These are phyloP conservation scores for Fusarium brachygibbosum DNA, from an alignment of 2,329 filamentous ascomycete species.

Conservation along the genomic window DNA sequence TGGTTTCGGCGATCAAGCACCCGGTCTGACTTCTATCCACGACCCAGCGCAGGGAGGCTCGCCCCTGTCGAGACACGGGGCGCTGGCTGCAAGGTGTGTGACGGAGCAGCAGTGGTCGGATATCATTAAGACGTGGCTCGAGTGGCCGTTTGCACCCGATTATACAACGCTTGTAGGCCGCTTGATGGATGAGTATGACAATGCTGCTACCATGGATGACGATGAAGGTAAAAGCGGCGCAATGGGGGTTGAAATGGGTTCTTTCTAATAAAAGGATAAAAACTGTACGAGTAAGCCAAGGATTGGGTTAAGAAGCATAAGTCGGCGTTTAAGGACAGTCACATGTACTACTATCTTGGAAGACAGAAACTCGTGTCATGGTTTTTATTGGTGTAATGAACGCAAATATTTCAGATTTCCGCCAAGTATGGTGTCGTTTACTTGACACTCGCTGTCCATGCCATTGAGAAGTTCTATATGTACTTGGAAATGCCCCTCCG, in stretches of 20 bases:
- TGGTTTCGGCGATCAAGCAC: slow-evolving; percentile 68
- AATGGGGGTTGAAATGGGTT: slow-evolving; percentile 23
- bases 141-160: slow-evolving; percentile 74
- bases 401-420: slow-evolving; percentile 20
- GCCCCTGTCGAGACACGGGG: slow-evolving; percentile 55
- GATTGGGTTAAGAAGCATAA: slow-evolving; percentile 4
- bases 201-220: slow-evolving; percentile 24
- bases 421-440: slow-evolving; percentile 16
- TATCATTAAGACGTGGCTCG: slow-evolving; percentile 70
- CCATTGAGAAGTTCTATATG: slow-evolving; percentile 37
- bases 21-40: slow-evolving; percentile 62
- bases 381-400: slow-evolving; percentile 36
- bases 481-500: slow-evolving; percentile 17
- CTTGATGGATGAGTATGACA: slow-evolving; percentile 50
- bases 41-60: slow-evolving; percentile 65
- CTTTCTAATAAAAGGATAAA: background rate
- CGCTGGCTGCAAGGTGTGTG: slow-evolving; percentile 63
- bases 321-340: slow-evolving; percentile 15
- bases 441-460: slow-evolving; percentile 20
- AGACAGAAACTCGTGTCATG: background rate
- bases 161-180: slow-evolving; percentile 64
- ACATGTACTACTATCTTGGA: slow-evolving; percentile 9
- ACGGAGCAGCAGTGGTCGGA: slow-evolving; percentile 69
- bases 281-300: background rate
- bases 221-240: slow-evolving; percentile 47